Base-by-base conservation (phyloP, 495 filamentous ascomycete species). In the Penicillium atrosanguineum region DNA sequence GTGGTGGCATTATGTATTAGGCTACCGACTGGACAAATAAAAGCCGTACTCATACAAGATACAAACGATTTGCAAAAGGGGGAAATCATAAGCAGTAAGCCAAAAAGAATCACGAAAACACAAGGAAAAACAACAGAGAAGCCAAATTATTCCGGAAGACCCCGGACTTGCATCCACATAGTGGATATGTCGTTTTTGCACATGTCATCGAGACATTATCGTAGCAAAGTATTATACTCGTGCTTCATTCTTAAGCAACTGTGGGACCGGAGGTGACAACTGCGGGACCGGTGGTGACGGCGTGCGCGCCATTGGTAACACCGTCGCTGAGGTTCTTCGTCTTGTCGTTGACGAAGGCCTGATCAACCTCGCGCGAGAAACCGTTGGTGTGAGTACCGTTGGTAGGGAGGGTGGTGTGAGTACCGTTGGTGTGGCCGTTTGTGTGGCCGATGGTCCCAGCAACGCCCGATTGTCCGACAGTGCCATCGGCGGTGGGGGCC, bases 301-400 rank as follows among this genome's bases (percentile, higher is more conserved):
- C 55, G 1, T 57, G 55, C 14, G 62, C 26, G 14, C 60, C 58
- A 6, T 49, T 38, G 4, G 55, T 46, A 8, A 53, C 20, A 18
- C 60, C 59, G 14, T 53, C 49, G n/a, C 53, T 46, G 23, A 61
- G 8, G 12, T 47, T 20, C n/a, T 50, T 42, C 26, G 58, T 44
- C 50, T 67, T 67, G 51, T 52, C 65, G 26, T 62, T 68, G 60
- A 70, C 69, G 50, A 84, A 81, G 6, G 79, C 77, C 46, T 81
- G 61, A 58, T 81, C 75, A 31, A 84, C 71, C 61, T 85, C 76
- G 53, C 76, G 80, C 29, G 76, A 76, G 66, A 84, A 84, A 12
- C 70, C 76, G 11, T 66, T 57, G 14, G 28, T 31, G 28, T 7
- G 7, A 7, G 11, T 31, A 12, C 50, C 55, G 50, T 56, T 60